Evolutionary conservation across 495 filamentous ascomycete genomes (phyloP).

Genomic region (Aspergillus ostianus): DNA sequence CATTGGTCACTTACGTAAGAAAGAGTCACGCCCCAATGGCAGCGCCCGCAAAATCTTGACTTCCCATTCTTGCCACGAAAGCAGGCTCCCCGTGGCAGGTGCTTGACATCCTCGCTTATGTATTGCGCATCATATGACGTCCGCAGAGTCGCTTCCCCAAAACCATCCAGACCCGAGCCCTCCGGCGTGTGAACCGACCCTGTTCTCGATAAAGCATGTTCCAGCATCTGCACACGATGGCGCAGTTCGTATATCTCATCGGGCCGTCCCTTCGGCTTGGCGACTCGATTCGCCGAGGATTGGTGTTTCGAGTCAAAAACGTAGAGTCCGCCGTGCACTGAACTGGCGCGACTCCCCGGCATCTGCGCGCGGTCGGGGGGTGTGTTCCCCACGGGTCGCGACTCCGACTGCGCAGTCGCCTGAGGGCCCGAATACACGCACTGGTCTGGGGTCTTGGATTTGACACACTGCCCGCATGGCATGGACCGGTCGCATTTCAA

Average conservation of each 20-base stretch:
- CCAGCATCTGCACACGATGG: slow-evolving; percentile 30
- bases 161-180: slow-evolving; percentile 24
- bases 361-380: slow-evolving; percentile 19
- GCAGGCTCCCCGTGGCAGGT: slow-evolving; percentile 27
- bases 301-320: slow-evolving; percentile 42
- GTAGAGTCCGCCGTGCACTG: slow-evolving; percentile 30
- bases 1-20: slow-evolving; percentile 38
- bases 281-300: slow-evolving; percentile 24
- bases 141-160: slow-evolving; percentile 21
- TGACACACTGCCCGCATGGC: slow-evolving; percentile 64
- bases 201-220: slow-evolving; percentile 28
- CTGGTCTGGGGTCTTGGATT: slow-evolving; percentile 39
- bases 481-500: slow-evolving; percentile 67
- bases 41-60: slow-evolving; percentile 50
- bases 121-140: slow-evolving; percentile 22
- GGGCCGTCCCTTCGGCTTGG: slow-evolving; percentile 25
- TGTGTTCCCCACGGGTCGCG: slow-evolving; percentile 14
- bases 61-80: slow-evolving; percentile 50
- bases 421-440: slow-evolving; percentile 36
- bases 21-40: slow-evolving; percentile 43
- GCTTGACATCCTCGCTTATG: slow-evolving; percentile 33
- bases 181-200: slow-evolving; percentile 29
- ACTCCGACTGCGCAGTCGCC: slow-evolving; percentile 11
- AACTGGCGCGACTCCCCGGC: slow-evolving; percentile 17
- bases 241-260: slow-evolving; percentile 39